Evolutionary conservation across 1,284 basidiomycete genomes (phyloP).

Genomic region (Pulveroboletus sp.): DNA sequence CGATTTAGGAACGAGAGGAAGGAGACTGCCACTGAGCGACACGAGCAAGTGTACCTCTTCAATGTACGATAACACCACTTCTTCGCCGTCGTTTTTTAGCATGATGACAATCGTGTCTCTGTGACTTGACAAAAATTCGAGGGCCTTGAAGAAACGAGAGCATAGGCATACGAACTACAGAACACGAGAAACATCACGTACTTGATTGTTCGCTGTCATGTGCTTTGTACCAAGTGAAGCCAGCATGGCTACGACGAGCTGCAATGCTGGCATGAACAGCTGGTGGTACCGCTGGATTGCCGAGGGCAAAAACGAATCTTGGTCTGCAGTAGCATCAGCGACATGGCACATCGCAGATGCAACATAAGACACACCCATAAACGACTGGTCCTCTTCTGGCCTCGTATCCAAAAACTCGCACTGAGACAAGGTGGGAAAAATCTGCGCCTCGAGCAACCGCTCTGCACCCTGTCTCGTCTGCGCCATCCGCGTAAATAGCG

Average conservation of each 20-base stretch:
- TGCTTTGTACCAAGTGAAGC: slow-evolving; percentile 70
- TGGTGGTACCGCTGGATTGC: slow-evolving; percentile 89
- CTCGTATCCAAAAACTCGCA: slow-evolving; percentile 87
- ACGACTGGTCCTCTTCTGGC: slow-evolving; percentile 79
- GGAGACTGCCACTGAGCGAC: slow-evolving; percentile 63
- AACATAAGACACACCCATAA: slow-evolving; percentile 60
- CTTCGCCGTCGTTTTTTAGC: slow-evolving; percentile 69
- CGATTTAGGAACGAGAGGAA: slow-evolving; percentile 69
- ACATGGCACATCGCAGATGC: not conserved
- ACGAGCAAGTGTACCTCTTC: slow-evolving; percentile 80
- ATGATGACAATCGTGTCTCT: slow-evolving; percentile 79
- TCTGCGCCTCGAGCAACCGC: slow-evolving; percentile 76
- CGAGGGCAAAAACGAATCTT: slow-evolving; percentile 84
- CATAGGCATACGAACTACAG: not conserved
- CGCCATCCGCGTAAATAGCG: slow-evolving; percentile 82
- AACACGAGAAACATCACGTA: slow-evolving; percentile 31
- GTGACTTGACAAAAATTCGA: slow-evolving; percentile 78
- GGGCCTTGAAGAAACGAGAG: slow-evolving; percentile 48
- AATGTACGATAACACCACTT: slow-evolving; percentile 64
- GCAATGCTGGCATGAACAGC: slow-evolving; percentile 81
- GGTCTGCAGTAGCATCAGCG: slow-evolving; percentile 49
- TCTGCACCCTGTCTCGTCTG: slow-evolving; percentile 84
- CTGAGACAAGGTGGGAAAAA: slow-evolving; percentile 79
- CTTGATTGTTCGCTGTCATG: slow-evolving; percentile 66
- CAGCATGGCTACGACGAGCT: slow-evolving; percentile 72